Base-by-base conservation (phyloP, 371 early-diverging fungal species). In the Mucor circinelloides region DNA sequence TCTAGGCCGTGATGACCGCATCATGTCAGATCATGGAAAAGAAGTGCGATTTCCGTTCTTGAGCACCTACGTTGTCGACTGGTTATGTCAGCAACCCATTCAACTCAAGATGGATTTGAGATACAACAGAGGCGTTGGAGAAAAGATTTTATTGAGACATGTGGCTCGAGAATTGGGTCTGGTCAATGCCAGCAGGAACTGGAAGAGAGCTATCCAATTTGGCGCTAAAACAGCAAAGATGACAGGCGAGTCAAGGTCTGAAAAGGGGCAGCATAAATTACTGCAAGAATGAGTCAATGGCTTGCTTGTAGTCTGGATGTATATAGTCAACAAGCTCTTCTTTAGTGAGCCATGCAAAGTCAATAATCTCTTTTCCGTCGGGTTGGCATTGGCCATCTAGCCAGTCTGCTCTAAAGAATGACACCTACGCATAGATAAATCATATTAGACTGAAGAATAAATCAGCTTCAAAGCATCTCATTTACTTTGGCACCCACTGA, bases 191-290 rank as follows among this genome's bases (percentile, higher is more conserved):
- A 84, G 87, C 57, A 73, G 73, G 0, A 83, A 87, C 50, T 86
- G 86, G 87, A 98, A 98, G 68, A 86, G 97, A 17, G 99, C 99
- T 0, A 94, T 98, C 52, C 99, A 98, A 74, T 98, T 98, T 86
- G 99, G 99, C 2, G 94, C 97, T 1, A 85, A 94, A 38, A 95
- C 95, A 0, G 97, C 97, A 13, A 96, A 94, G 77, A 96, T 97
- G 97, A 89, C 90, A 15, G 84, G 77, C 19, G 86, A 83, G 42
- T 74, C 77, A 42, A 73, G 85, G 9, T 61, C 78, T 36, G 89
- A 92, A 67, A 87, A 86, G 58, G 94, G 92, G 15, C 85, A 89
- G 56, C 80, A 83, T 28, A 83, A 77, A 38, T 57, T 80, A 38
- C 60, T 64, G 46, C 30, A 58, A n/a, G 46, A 69, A 60, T 12